Evolutionary conservation across 23 red algal species (phyloP).

Genomic region (Chondrus crispus): DNA sequence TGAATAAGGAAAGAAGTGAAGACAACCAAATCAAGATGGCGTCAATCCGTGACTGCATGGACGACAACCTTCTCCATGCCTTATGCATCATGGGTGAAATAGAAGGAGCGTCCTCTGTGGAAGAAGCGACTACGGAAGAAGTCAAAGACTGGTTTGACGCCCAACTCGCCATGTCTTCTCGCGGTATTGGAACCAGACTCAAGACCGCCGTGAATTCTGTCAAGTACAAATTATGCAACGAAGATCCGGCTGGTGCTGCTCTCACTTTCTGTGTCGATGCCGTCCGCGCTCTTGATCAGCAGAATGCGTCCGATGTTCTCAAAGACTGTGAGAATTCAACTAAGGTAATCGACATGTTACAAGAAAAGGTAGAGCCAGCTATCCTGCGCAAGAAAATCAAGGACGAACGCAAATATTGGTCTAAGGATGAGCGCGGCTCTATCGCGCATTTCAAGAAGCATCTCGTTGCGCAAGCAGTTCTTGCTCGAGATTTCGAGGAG

Average conservation of each 20-base stretch:
- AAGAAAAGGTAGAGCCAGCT: too few relatives aligned
- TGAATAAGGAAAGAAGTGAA: neutral
- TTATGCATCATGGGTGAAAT: neutral
- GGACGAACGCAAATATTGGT: too few relatives aligned
- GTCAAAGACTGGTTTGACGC: neutral
- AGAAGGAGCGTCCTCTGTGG: neutral
- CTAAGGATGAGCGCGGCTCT: too few relatives aligned
- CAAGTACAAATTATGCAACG: neutral
- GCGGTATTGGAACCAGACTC: neutral
- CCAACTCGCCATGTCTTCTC: neutral
- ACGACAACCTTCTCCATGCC: neutral
- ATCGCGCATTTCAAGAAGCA: too few relatives aligned
- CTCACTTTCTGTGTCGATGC: neutral
- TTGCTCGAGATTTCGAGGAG: too few relatives aligned
- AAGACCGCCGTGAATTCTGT: neutral
- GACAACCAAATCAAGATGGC: neutral
- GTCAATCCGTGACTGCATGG: neutral
- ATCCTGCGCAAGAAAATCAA: too few relatives aligned
- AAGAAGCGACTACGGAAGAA: neutral
- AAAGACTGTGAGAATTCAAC: neutral
- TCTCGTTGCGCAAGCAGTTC: too few relatives aligned
- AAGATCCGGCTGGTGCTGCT: neutral
- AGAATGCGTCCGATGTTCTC: neutral
- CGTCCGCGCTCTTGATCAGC: neutral
- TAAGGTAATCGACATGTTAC: too few relatives aligned